phyloP scores from a whole-genome alignment of 306 rosid species.

The Citrullus amarus region DNA sequence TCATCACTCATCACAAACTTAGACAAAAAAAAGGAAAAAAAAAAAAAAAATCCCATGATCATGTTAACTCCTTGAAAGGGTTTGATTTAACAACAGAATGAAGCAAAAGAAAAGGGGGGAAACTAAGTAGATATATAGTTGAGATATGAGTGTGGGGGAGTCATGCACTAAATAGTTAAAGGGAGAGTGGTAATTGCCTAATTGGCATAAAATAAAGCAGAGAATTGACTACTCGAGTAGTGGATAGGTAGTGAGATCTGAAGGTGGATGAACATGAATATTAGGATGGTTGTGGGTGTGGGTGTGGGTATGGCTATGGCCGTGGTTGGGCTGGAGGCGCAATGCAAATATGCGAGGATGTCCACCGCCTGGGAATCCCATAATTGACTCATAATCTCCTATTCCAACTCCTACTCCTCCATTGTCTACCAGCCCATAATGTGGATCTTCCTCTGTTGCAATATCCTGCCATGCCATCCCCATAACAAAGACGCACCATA shows the following conservation, averaged over 20 bases:
- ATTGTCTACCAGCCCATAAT: constrained; percentile 43
- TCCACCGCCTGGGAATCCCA: constrained; percentile 45
- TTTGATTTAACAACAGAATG: neutral
- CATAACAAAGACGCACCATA: neutral
- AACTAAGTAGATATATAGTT: no score
- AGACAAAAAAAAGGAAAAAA: neutral
- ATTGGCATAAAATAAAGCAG: no score
- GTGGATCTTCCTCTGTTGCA: constrained; percentile 47
- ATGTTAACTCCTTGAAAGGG: neutral
- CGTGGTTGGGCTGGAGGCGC: constrained; percentile 35
- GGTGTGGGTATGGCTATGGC: constrained; percentile 1
- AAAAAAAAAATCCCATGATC: neutral
- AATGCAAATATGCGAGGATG: constrained; percentile 49
- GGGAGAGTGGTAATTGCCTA: no score
- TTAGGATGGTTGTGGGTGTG: constrained; percentile 20
- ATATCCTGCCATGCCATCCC: constrained; percentile 18
- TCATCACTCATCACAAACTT: neutral
- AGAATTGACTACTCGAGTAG: constrained; percentile 29
- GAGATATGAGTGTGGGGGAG: no score
- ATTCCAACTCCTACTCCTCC: constrained; percentile 27
- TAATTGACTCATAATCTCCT: constrained; percentile 36
- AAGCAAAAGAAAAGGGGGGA: no score
- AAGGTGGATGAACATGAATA: constrained; percentile 16
- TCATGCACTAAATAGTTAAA: no score
- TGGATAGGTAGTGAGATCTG: constrained; percentile 56